Conservation (phyloP, 1,139 yeast species). For the Pichia sp. region DNA sequence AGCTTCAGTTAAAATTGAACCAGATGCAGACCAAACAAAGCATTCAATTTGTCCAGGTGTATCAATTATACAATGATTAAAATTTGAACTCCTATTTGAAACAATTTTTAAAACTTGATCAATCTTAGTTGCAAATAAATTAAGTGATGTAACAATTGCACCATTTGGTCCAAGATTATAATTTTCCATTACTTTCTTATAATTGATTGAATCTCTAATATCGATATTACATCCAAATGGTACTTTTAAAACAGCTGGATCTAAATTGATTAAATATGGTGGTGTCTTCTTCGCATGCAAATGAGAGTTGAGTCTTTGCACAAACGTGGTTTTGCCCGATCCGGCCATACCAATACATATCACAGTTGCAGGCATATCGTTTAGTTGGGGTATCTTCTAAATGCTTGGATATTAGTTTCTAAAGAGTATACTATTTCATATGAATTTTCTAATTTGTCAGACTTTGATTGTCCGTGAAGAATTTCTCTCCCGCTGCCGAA, state of each 20-base stretch:
- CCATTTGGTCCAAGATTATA: conserved; percentile 96
- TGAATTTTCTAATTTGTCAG: too few species aligned
- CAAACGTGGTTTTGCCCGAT: conserved; percentile 94
- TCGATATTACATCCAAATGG: conserved; percentile 95
- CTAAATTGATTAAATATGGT: conserved; percentile 87
- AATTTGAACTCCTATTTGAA: conserved; percentile 65
- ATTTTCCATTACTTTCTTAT: conserved; percentile 90
- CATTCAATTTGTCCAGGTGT: conserved; percentile 99
- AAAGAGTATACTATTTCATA: too few species aligned
- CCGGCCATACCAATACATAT: conserved; percentile 97
- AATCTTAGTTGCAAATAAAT: conserved; percentile 86
- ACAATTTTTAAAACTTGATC: conserved; percentile 88
- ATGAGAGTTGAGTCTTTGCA: conserved; percentile 91
- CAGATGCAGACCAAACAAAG: conserved; percentile 95
- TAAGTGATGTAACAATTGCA: conserved; percentile 91
- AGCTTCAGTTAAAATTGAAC: conserved; percentile 92
- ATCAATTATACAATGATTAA: conserved; percentile 75
- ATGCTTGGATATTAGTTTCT: not conserved
- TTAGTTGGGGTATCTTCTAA: too few species aligned
- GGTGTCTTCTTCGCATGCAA: conserved; percentile 63
- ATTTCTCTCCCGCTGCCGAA: too few species aligned
- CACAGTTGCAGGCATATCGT: conserved; percentile 46
- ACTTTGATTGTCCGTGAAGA: too few species aligned
- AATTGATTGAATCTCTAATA: conserved; percentile 91
- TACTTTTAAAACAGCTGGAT: conserved; percentile 89